Conservation (phyloP, 805 yeast genomes). For the Lipomyces starkeyi region DNA sequence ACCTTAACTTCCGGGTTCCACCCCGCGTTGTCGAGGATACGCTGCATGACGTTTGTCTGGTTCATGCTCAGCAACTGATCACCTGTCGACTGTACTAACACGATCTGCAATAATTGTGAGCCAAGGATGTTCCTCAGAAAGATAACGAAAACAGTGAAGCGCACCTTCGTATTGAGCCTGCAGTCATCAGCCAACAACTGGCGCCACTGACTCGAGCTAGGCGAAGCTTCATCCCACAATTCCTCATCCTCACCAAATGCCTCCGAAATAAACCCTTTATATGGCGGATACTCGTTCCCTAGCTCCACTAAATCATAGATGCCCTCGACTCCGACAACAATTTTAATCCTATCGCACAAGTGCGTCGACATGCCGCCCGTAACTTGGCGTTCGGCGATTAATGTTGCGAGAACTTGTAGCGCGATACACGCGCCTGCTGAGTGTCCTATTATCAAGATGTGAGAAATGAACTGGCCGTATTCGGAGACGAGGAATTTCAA, state of each 20-base stretch:
- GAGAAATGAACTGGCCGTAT: conserved; percentile 16
- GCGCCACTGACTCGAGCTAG: conserved; percentile 20
- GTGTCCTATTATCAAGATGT: conserved; percentile 61
- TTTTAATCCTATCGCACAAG: conserved; percentile 2
- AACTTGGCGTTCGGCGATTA: conserved; percentile 11
- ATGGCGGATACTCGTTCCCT: conserved; percentile 63
- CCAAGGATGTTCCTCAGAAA: neutral
- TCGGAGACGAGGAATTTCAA: conserved; percentile 42
- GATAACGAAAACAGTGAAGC: neutral
- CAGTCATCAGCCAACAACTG: conserved; percentile 1
- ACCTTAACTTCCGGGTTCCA: conserved; percentile 18
- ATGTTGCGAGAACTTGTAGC: conserved; percentile 51
- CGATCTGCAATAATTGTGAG: conserved; percentile 34
- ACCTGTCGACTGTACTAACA: conserved; percentile 60
- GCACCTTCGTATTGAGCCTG: conserved; percentile 7
- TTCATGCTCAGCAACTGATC: conserved; percentile 64
- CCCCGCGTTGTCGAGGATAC: conserved; percentile 11
- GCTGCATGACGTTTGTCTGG: conserved; percentile 55
- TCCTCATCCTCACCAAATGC: conserved; percentile 55
- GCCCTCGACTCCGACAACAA: conserved; percentile 61
- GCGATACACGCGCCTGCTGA: conserved; percentile 74
- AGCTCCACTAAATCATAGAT: conserved; percentile 61
- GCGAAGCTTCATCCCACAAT: conserved; percentile 33
- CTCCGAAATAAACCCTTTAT: conserved; percentile 57
- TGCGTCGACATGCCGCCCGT: neutral